Percentiles rank a stretch among this genome's conserved stretches.
phyloP scores from a whole-genome alignment of 1,284 basidiomycete species.

The Malassezia obtusa region DNA sequence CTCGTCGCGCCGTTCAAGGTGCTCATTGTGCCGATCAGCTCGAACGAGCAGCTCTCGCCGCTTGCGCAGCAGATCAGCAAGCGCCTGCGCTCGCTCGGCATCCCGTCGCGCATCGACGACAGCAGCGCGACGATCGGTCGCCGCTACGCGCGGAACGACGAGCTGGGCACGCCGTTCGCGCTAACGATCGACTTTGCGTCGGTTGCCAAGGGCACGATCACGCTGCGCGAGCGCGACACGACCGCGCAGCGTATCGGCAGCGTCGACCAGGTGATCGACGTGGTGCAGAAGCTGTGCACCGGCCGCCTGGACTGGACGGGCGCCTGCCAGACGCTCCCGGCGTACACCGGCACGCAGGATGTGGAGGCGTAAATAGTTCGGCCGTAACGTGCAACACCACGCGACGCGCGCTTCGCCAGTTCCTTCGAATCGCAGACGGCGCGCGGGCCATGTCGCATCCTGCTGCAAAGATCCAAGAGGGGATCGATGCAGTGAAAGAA shows the following conservation, averaged over 20 bases:
- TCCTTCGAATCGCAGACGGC: no score
- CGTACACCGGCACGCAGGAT: slow-evolving; percentile 76
- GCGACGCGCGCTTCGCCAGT: background rate
- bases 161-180: slow-evolving; percentile 93
- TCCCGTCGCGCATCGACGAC: slow-evolving; percentile 88
- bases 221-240: slow-evolving; percentile 69
- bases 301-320: slow-evolving; percentile 59
- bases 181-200: slow-evolving; percentile 95
- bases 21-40: slow-evolving; percentile 87
- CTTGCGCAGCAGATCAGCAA: slow-evolving; percentile 77
- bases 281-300: slow-evolving; percentile 54
- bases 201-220: slow-evolving; percentile 54
- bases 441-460: slow-evolving; percentile 6
- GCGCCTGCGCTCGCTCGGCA: slow-evolving; percentile 74
- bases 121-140: slow-evolving; percentile 90
- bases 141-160: slow-evolving; percentile 94
- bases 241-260: slow-evolving; percentile 84
- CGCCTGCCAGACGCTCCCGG: slow-evolving; percentile 63
- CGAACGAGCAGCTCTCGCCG: slow-evolving; percentile 72
- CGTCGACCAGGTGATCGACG: slow-evolving; percentile 77
- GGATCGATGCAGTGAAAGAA: slow-evolving; percentile 13
- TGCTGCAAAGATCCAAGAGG: slow-evolving; percentile 4
- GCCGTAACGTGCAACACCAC: slow-evolving; percentile 3
- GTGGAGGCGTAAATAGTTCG: slow-evolving; percentile 20
- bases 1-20: slow-evolving; percentile 92